These are phyloP conservation scores for Drechslerella dactyloides DNA, from an alignment of 2,329 filamentous ascomycete species.

Conservation along the genomic window DNA sequence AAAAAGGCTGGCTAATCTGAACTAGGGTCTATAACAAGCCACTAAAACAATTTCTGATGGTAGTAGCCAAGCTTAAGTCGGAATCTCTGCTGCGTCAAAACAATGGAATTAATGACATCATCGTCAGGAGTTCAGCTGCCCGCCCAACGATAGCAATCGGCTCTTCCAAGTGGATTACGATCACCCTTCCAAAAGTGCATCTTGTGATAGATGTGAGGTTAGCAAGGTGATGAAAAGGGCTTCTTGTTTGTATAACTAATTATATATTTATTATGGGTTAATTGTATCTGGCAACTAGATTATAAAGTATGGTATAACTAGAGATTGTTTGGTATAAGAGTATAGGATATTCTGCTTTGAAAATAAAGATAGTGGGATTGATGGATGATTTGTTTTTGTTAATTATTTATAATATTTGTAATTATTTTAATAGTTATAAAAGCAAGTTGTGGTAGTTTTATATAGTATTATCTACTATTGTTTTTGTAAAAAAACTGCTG, in stretches of 20 bases:
- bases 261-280: conserved; percentile 4
- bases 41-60: conserved; percentile 9
- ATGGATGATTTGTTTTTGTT: background rate
- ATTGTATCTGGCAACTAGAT: conserved; percentile 6
- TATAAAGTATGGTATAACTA: background rate
- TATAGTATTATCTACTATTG: conserved; percentile 1
- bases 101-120: conserved; percentile 6
- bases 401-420: background rate
- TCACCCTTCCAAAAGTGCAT: conserved; percentile 10
- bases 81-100: no score
- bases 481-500: background rate
- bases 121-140: conserved; percentile 7
- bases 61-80: conserved; percentile 10
- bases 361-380: background rate
- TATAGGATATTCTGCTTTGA: conserved; percentile 3
- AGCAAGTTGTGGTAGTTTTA: background rate
- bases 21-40: conserved; percentile 10
- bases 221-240: conserved; percentile 1
- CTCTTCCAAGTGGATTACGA: conserved; percentile 26
- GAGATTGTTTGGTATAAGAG: background rate
- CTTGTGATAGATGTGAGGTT: conserved; percentile 11
- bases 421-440: conserved; percentile 4
- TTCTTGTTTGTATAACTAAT: background rate
- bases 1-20: conserved; percentile 1
- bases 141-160: conserved; percentile 6